phyloP scores from a whole-genome alignment of 768 basidiomycete genomes.

The Paxillus involutus region DNA sequence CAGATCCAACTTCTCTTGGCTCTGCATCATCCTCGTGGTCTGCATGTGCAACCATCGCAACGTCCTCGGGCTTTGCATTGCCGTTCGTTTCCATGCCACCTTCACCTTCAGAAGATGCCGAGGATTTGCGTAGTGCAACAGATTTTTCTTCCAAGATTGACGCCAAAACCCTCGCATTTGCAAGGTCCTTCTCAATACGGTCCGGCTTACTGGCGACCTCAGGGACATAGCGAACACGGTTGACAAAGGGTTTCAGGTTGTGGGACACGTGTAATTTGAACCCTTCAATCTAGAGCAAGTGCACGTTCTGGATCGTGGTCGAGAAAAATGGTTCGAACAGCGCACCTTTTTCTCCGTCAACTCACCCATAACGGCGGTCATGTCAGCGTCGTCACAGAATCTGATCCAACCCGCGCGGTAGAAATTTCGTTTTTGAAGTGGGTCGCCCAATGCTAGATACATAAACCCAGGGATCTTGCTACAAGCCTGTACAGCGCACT shows the following conservation, averaged over 20 bases:
- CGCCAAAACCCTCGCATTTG: slow-evolving; percentile 71
- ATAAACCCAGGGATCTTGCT: slow-evolving; percentile 76
- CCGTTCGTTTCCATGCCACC: slow-evolving; percentile 28
- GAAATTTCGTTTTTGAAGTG: slow-evolving; percentile 88
- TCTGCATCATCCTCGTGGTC: slow-evolving; percentile 48
- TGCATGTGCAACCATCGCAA: slow-evolving; percentile 30
- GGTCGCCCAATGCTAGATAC: slow-evolving; percentile 89
- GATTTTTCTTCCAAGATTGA: slow-evolving; percentile 74
- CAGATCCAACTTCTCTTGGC: slow-evolving; percentile 64
- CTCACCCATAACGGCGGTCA: slow-evolving; percentile 67
- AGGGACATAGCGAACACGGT: slow-evolving; percentile 77
- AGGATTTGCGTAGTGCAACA: slow-evolving; percentile 45
- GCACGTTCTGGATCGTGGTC: slow-evolving; percentile 2
- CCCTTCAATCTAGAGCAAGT: slow-evolving; percentile 72
- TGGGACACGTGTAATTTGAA: slow-evolving; percentile 93
- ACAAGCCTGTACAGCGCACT: slow-evolving; percentile 55
- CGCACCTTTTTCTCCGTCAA: slow-evolving; percentile 83
- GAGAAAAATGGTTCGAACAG: slow-evolving; percentile 1
- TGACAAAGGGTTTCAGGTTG: slow-evolving; percentile 73
- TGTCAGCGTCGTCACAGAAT: slow-evolving; percentile 83
- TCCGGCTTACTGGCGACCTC: slow-evolving; percentile 79
- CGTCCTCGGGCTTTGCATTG: slow-evolving; percentile 29
- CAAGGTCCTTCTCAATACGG: slow-evolving; percentile 78
- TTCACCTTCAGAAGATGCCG: slow-evolving; percentile 14
- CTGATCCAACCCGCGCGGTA: slow-evolving; percentile 94